phyloP scores from a whole-genome alignment of 2,329 filamentous ascomycete species.

The Penicillium hordei region DNA sequence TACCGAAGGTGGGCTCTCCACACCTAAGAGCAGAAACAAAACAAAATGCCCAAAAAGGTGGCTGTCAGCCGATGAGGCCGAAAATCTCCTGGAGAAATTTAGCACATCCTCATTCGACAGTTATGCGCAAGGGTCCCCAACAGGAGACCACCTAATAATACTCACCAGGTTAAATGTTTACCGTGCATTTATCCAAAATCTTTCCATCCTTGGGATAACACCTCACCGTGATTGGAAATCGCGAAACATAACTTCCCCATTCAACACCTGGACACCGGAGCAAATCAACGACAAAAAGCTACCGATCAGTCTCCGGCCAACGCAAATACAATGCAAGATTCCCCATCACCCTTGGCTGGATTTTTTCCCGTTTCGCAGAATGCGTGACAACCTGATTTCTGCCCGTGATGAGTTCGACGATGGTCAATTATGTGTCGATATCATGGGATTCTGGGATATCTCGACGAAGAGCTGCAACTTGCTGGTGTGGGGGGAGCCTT shows the following conservation, averaged over 20 bases:
- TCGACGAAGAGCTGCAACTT: not conserved
- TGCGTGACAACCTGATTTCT: conserved; percentile 36
- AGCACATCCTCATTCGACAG: not conserved
- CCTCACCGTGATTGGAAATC: not conserved
- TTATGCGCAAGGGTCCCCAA: not conserved
- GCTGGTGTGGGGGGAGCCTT: not conserved
- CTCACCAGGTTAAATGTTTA: not conserved
- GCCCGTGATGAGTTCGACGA: not conserved
- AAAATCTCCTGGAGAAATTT: not conserved
- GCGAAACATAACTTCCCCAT: not conserved
- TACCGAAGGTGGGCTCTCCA: not conserved
- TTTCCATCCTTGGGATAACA: not conserved
- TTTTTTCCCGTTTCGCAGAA: conserved; percentile 42
- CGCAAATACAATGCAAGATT: conserved; percentile 6
- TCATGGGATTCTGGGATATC: not conserved
- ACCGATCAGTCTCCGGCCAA: not conserved
- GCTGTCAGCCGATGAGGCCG: not conserved
- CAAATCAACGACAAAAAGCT: not conserved
- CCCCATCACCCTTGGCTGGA: conserved; percentile 46
- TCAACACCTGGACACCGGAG: not conserved
- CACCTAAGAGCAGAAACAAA: not conserved
- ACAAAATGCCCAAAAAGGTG: not conserved
- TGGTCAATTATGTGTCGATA: not conserved
- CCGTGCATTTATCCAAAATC: not conserved
- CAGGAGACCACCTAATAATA: not conserved